These are phyloP conservation scores for Yamadazyma aaseri DNA, from an alignment of 1,139 yeast genomes.

Conservation along the genomic window DNA sequence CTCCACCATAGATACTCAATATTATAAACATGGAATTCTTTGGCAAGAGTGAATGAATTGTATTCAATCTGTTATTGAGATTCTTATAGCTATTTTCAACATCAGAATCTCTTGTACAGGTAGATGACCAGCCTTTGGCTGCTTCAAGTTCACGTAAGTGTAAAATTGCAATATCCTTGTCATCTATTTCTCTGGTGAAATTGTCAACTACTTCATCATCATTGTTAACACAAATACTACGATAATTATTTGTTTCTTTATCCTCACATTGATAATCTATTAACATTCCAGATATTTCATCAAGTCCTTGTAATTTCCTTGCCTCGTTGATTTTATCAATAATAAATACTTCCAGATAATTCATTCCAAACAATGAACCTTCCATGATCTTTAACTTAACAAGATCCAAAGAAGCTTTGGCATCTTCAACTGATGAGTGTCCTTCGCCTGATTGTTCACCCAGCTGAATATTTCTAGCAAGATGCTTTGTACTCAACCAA, in stretches of 20 bases:
- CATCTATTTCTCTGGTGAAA: conserved; percentile 32
- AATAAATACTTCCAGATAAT: conserved; percentile 34
- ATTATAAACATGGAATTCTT: conserved; percentile 59
- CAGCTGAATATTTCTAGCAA: conserved; percentile 60
- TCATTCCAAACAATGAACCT: conserved; percentile 66
- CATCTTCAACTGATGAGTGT: conserved; percentile 88
- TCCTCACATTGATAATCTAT: conserved; percentile 36
- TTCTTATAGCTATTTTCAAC: conserved; percentile 23
- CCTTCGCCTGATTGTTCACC: conserved; percentile 55
- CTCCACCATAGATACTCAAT: conserved; percentile 64
- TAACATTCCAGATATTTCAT: conserved; percentile 20
- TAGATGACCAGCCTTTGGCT: conserved; percentile 28
- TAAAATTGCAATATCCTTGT: conserved; percentile 49
- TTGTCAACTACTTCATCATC: conserved; percentile 60
- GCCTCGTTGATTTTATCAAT: conserved; percentile 24
- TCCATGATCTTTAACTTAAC: conserved; percentile 64
- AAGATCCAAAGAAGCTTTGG: conserved; percentile 75
- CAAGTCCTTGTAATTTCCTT: conserved; percentile 7
- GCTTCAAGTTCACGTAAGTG: conserved; percentile 61
- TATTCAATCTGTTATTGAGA: conserved; percentile 45
- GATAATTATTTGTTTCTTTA: conserved; percentile 9
- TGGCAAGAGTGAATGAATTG: conserved; percentile 55
- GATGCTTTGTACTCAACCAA: conserved; percentile 57
- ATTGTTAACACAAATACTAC: conserved; percentile 39
- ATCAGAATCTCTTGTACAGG: conserved; percentile 12